Percentiles rank a stretch among this genome's conserved stretches.
Conservation (phyloP, 176 grass and related monocot genomes). For the Miscanthus lutarioriparius region DNA sequence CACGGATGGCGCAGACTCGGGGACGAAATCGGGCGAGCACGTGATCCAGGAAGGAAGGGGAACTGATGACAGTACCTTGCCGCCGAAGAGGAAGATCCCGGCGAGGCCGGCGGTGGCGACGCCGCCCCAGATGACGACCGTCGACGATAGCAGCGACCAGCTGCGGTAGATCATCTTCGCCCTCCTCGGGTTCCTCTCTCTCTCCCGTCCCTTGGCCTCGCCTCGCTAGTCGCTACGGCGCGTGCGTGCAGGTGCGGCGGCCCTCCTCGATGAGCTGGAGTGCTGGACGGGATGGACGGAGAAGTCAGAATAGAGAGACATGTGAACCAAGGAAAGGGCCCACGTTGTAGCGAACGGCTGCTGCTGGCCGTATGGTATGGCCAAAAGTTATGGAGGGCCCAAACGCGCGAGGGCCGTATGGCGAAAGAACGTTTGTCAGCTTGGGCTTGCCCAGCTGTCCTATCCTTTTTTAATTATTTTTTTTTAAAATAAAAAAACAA, state of each 20-base stretch:
- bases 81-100: constrained; percentile 67
- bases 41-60: neutral
- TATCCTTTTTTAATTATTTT: too few relatives aligned
- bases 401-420: too few relatives aligned
- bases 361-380: neutral
- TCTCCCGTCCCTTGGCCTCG: neutral
- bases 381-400: too few relatives aligned
- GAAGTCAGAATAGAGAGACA: too few relatives aligned
- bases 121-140: constrained; percentile 72
- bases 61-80: constrained; percentile 47
- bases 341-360: too few relatives aligned
- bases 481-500: too few relatives aligned
- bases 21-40: neutral
- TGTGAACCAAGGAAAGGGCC: neutral
- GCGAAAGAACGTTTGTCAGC: too few relatives aligned
- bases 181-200: neutral
- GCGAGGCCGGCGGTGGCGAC: constrained; percentile 66
- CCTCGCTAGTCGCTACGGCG: neutral
- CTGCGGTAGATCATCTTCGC: constrained; percentile 75
- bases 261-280: neutral
- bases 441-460: too few relatives aligned
- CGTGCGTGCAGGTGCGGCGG: neutral
- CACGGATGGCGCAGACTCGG: neutral
- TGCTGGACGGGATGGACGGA: neutral
- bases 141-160: constrained; percentile 84